phyloP scores from a whole-genome alignment of 2,329 filamentous ascomycete genomes.

The Rugonectria rugulosa region DNA sequence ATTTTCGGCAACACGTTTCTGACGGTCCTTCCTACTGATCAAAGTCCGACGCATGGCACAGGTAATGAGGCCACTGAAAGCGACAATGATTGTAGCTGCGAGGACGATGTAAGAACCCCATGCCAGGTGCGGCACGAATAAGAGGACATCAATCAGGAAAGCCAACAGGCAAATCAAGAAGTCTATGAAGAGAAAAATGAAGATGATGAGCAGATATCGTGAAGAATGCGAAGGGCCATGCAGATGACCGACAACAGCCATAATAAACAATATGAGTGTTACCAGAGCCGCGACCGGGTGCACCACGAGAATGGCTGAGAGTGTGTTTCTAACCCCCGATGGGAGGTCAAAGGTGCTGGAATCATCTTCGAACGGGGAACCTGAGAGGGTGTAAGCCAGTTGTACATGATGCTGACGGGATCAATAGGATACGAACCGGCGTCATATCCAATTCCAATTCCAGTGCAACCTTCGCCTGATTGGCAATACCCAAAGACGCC shows the following conservation, averaged over 20 bases:
- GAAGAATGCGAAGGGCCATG: conserved; percentile 89
- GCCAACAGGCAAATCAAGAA: conserved; percentile 84
- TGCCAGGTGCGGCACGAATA: conserved; percentile 92
- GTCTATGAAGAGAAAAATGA: conserved; percentile 87
- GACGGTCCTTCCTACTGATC: conserved; percentile 90
- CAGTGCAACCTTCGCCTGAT: conserved; percentile 66
- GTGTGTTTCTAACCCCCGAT: conserved; percentile 60
- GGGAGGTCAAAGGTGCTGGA: conserved; percentile 64
- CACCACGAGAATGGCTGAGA: conserved; percentile 91
- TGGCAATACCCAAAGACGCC: conserved; percentile 93
- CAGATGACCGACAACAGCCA: conserved; percentile 84
- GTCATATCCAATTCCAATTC: conserved; percentile 84
- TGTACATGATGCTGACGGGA: background rate
- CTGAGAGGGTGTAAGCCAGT: conserved; percentile 31
- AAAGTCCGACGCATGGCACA: conserved; percentile 95
- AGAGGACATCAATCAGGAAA: conserved; percentile 90
- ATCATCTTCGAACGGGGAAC: conserved; percentile 37
- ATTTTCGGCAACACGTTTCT: conserved; percentile 90
- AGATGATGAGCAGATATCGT: conserved; percentile 82
- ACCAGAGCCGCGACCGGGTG: conserved; percentile 91
- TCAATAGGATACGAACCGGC: conserved; percentile 66
- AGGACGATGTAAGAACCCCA: conserved; percentile 97
- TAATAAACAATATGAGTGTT: conserved; percentile 81
- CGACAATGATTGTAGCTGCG: conserved; percentile 85
- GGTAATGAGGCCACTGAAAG: conserved; percentile 82